Evolutionary conservation across 2,329 filamentous ascomycete genomes (phyloP).

Genomic region (Pseudopithomyces chartarum): DNA sequence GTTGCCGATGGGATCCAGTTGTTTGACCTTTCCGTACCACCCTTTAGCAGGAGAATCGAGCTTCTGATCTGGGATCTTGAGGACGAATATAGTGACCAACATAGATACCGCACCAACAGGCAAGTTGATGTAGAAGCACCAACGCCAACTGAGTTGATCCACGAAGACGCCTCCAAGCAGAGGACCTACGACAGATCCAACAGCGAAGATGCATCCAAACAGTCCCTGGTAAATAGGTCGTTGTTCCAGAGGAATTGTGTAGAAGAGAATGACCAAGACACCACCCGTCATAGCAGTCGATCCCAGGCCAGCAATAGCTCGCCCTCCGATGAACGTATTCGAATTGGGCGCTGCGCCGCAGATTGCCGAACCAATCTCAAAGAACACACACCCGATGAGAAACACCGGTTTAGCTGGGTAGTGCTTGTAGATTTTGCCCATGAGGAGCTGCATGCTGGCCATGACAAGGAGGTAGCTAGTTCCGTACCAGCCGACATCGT

Average conservation of each 20-base stretch:
- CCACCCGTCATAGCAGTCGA: background rate
- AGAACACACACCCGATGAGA: conserved; percentile 45
- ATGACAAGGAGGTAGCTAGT: conserved; percentile 51
- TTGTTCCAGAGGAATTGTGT: background rate
- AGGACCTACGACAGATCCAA: conserved; percentile 44
- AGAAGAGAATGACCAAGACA: background rate
- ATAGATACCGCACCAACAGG: background rate
- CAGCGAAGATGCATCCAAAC: conserved; percentile 25
- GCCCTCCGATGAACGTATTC: conserved; percentile 52
- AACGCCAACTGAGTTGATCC: conserved; percentile 42
- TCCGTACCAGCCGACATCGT: conserved; percentile 37
- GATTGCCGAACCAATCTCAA: conserved; percentile 51
- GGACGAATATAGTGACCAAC: background rate
- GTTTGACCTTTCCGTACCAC: background rate
- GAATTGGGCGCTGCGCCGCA: conserved; percentile 49
- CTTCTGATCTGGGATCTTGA: background rate
- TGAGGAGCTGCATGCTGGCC: conserved; percentile 52
- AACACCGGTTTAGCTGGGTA: conserved; percentile 48
- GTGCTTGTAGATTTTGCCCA: conserved; percentile 55
- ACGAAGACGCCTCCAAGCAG: conserved; percentile 48
- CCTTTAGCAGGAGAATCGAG: background rate
- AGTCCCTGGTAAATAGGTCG: conserved; percentile 20
- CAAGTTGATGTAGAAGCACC: conserved; percentile 19
- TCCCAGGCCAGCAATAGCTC: conserved; percentile 46
- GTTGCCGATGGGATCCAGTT: conserved; percentile 38